Conservation (phyloP, 257 asterid genomes). For the Knoxia roxburghii region DNA sequence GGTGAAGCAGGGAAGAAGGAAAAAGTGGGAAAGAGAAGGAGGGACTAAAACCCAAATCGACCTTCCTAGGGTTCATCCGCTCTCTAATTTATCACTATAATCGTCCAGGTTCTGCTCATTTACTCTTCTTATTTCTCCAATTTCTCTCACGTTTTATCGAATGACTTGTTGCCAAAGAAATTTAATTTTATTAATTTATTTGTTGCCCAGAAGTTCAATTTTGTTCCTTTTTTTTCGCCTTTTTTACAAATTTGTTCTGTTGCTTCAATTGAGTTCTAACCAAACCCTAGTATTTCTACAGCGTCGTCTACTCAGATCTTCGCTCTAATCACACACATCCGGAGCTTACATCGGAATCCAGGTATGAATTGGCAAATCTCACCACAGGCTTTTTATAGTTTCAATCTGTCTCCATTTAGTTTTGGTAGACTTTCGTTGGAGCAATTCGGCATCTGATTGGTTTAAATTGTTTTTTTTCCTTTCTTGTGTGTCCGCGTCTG, state of each 20-base stretch:
- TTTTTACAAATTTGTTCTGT: not conserved
- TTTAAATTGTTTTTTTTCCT: not conserved
- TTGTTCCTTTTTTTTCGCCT: not conserved
- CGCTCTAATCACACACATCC: not conserved
- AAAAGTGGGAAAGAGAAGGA: too few relatives aligned
- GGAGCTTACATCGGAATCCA: not conserved
- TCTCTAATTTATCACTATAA: not conserved
- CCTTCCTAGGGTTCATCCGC: not conserved
- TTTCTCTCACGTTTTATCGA: not conserved
- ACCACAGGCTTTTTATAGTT: not conserved
- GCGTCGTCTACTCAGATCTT: slow-evolving; percentile 6
- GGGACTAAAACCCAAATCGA: not conserved
- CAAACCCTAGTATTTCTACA: slow-evolving; percentile 1
- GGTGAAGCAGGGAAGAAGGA: too few relatives aligned
- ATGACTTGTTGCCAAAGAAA: too few relatives aligned
- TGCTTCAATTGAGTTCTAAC: not conserved
- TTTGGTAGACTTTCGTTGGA: not conserved
- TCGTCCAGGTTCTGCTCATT: not conserved
- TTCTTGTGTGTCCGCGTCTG: too few relatives aligned
- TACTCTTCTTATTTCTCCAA: not conserved
- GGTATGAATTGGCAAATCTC: not conserved
- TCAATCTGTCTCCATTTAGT: too few relatives aligned
- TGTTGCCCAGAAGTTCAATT: slow-evolving; percentile 36
- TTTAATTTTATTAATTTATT: too few relatives aligned
- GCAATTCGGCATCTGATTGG: not conserved